Conservation (phyloP, 208 protist genomes). For the Trypanosoma congolense region DNA sequence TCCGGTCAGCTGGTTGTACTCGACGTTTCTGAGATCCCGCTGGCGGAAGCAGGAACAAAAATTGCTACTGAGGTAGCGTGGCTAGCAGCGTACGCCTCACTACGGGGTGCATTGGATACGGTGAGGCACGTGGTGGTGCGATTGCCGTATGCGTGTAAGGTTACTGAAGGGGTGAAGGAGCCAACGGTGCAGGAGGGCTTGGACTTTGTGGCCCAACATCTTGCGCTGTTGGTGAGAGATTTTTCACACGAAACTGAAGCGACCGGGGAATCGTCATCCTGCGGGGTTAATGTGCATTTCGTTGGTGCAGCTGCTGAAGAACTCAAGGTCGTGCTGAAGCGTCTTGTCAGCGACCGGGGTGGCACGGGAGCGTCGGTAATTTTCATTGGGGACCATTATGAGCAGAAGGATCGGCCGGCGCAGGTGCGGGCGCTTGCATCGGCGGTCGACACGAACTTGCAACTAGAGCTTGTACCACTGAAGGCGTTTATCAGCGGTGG, state of each 20-base stretch:
- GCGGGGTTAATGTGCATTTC: slow-evolving; percentile 18
- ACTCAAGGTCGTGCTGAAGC: slow-evolving; percentile 14
- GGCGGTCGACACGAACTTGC: slow-evolving; percentile 5
- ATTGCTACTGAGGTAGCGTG: slow-evolving; percentile 58
- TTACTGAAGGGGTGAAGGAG: neutral
- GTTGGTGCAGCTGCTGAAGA: slow-evolving; percentile 16
- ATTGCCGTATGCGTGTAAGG: slow-evolving; percentile 38
- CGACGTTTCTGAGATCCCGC: slow-evolving; percentile 39
- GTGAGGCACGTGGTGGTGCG: slow-evolving; percentile 44
- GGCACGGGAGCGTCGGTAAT: slow-evolving; percentile 12
- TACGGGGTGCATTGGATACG: slow-evolving; percentile 32
- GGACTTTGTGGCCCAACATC: slow-evolving; percentile 63
- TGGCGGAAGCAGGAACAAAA: slow-evolving; percentile 24
- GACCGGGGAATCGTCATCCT: no score
- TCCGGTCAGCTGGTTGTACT: slow-evolving; percentile 33
- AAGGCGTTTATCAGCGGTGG: slow-evolving; percentile 50
- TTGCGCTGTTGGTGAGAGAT: slow-evolving; percentile 25
- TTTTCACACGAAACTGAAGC: no score
- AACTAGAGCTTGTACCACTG: slow-evolving; percentile 40
- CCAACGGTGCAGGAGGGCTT: slow-evolving; percentile 27
- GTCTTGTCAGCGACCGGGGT: neutral
- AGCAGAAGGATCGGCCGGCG: slow-evolving; percentile 1
- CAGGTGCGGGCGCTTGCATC: slow-evolving; percentile 15
- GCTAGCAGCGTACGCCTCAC: slow-evolving; percentile 42
- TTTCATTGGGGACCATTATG: slow-evolving; percentile 35